These are phyloP conservation scores for Entamoeba histolytica DNA, from an alignment of 208 protist genomes.

Conservation along the genomic window DNA sequence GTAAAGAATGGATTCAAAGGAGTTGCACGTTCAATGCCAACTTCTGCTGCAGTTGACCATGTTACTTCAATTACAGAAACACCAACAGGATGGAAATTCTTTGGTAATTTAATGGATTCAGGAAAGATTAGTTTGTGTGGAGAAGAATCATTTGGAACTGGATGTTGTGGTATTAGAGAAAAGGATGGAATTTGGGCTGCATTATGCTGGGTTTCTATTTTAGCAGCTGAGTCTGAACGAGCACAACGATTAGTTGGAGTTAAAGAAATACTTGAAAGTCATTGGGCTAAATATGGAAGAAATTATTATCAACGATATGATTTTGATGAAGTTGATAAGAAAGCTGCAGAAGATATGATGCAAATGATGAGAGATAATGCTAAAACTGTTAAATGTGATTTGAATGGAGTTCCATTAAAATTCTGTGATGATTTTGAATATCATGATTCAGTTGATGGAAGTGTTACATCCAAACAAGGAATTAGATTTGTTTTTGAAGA, in stretches of 20 bases:
- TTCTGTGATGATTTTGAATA: conserved; percentile 75
- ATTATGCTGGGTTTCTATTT: conserved; percentile 70
- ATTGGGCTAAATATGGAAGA: conserved; percentile 75
- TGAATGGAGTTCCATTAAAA: background rate
- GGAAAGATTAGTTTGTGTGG: conserved; percentile 67
- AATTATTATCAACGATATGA: conserved; percentile 83
- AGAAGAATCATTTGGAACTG: conserved; percentile 90
- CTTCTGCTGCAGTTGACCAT: conserved; percentile 60
- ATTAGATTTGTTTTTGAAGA: conserved; percentile 71
- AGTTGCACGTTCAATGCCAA: conserved; percentile 78
- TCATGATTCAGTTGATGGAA: conserved; percentile 69
- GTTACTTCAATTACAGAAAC: conserved; percentile 63
- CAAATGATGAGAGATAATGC: background rate
- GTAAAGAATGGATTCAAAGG: conserved; percentile 43
- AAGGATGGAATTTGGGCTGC: conserved; percentile 92
- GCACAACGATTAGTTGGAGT: background rate
- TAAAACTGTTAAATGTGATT: background rate
- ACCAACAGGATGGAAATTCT: conserved; percentile 94
- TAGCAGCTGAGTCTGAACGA: conserved; percentile 21
- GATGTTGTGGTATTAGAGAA: conserved; percentile 68
- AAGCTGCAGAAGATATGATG: conserved; percentile 38
- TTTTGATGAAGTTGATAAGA: conserved; percentile 68
- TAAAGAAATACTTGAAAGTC: conserved; percentile 57
- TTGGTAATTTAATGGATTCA: conserved; percentile 79
- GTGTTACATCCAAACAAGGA: conserved; percentile 57